Evolutionary conservation across 257 asterid species (phyloP).

Genomic region (Nicotiana sylvestris): DNA sequence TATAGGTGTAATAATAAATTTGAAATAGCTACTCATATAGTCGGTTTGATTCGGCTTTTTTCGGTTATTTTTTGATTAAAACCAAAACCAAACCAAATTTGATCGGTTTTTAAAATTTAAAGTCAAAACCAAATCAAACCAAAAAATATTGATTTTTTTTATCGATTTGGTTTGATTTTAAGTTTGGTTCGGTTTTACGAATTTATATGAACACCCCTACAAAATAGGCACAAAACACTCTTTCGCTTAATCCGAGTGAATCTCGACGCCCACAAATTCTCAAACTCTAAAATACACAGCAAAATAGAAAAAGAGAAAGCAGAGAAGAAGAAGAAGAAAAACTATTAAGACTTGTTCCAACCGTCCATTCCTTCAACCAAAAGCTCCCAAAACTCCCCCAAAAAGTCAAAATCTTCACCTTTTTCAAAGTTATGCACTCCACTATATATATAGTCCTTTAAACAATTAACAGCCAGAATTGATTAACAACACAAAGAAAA

Average conservation of each 20-base stretch:
- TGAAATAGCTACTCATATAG: no score
- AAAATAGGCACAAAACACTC: not conserved
- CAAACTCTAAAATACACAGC: not conserved
- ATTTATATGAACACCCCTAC: no score
- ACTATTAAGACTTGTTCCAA: constrained; percentile 4
- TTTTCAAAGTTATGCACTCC: not conserved
- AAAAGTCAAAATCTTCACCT: constrained; percentile 8
- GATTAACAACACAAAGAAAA: not conserved
- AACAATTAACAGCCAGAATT: not conserved
- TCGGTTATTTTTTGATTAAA: no score
- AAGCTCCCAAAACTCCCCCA: not conserved
- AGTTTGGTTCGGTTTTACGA: no score
- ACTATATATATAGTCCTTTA: not conserved
- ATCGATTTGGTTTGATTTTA: no score
- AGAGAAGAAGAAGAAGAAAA: not conserved
- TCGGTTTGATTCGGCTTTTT: no score
- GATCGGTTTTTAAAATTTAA: no score
- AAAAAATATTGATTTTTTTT: no score
- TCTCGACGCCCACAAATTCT: not conserved
- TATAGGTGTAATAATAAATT: no score
- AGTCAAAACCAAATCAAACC: no score
- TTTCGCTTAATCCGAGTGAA: not conserved
- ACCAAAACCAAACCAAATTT: no score
- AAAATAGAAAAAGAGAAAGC: not conserved
- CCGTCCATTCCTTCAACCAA: not conserved